These are phyloP conservation scores for Macrophomina phaseolina DNA, from an alignment of 2,329 filamentous ascomycete genomes.

Conservation along the genomic window DNA sequence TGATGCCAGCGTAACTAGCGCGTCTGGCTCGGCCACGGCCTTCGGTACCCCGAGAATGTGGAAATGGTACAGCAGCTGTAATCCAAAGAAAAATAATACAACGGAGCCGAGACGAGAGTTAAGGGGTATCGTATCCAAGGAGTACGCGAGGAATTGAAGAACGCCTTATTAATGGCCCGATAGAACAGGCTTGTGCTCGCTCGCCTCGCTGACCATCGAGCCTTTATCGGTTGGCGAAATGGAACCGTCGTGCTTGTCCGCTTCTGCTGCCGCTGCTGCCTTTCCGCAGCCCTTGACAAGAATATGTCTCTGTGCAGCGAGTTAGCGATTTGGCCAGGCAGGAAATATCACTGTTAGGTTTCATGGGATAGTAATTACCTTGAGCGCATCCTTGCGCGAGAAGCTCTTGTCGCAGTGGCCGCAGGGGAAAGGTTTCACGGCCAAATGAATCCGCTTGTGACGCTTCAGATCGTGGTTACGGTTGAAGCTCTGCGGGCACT, in stretches of 20 bases:
- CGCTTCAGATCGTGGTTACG: slow-evolving; percentile 95
- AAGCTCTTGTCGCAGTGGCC: slow-evolving; percentile 94
- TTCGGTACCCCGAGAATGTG: background rate
- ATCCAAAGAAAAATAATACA: slow-evolving; percentile 17
- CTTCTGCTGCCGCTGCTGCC: slow-evolving; percentile 40
- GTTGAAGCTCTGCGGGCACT: slow-evolving; percentile 92
- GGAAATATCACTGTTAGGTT: background rate
- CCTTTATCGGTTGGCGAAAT: slow-evolving; percentile 26
- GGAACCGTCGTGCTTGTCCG: slow-evolving; percentile 34
- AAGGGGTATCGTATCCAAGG: slow-evolving; percentile 23
- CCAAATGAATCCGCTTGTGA: slow-evolving; percentile 92
- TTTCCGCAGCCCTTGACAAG: slow-evolving; percentile 72
- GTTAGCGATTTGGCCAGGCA: slow-evolving; percentile 34
- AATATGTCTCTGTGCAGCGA: slow-evolving; percentile 62
- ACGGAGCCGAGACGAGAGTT: slow-evolving; percentile 12
- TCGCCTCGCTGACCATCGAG: slow-evolving; percentile 23
- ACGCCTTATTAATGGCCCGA: slow-evolving; percentile 18
- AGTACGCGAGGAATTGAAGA: slow-evolving; percentile 8
- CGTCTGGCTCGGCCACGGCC: background rate
- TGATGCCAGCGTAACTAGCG: background rate
- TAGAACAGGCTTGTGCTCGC: slow-evolving; percentile 25
- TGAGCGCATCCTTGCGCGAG: slow-evolving; percentile 92
- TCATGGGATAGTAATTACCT: slow-evolving; percentile 64
- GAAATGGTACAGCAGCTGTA: slow-evolving; percentile 15
- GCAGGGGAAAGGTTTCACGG: slow-evolving; percentile 95